Conservation (phyloP, 345 rosid genomes). For the Theobroma cacao region DNA sequence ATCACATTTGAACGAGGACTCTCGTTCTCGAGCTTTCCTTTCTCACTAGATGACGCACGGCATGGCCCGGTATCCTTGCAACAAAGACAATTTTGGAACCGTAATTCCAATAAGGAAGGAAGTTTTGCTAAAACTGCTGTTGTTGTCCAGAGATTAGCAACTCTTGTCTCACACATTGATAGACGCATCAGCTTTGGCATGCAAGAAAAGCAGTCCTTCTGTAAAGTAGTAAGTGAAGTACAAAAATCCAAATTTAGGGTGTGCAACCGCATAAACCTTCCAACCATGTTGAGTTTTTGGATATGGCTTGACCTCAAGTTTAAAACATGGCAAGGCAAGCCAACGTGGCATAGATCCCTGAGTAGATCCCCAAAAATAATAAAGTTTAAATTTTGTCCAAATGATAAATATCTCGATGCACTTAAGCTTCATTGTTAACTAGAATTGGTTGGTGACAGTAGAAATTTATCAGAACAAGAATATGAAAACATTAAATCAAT, state of each 20-base stretch:
- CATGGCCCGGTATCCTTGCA: constrained; percentile 49
- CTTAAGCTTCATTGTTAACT: neutral
- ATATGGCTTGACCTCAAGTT: constrained; percentile 31
- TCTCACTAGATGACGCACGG: constrained; percentile 28
- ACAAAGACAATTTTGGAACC: constrained; percentile 52
- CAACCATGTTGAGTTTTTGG: constrained; percentile 41
- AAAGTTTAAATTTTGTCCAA: neutral
- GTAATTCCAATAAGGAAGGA: constrained; percentile 43
- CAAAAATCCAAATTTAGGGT: constrained; percentile 51
- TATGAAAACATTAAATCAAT: neutral
- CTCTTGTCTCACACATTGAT: constrained; percentile 59
- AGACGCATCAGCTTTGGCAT: constrained; percentile 51
- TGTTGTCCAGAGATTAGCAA: constrained; percentile 53
- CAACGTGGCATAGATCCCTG: constrained; percentile 39
- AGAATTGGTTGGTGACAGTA: neutral
- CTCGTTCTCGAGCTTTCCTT: constrained; percentile 7
- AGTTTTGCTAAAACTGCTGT: constrained; percentile 42
- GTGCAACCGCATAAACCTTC: constrained; percentile 36
- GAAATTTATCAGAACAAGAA: neutral
- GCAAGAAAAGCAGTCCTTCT: constrained; percentile 50
- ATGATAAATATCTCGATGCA: neutral
- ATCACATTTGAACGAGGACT: constrained; percentile 13
- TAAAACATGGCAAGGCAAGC: constrained; percentile 38
- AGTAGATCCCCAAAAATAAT: constrained; percentile 6
- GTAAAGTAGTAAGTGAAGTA: constrained; percentile 44